phyloP scores from a whole-genome alignment of 768 basidiomycete species.

The Tricholoma sp. region DNA sequence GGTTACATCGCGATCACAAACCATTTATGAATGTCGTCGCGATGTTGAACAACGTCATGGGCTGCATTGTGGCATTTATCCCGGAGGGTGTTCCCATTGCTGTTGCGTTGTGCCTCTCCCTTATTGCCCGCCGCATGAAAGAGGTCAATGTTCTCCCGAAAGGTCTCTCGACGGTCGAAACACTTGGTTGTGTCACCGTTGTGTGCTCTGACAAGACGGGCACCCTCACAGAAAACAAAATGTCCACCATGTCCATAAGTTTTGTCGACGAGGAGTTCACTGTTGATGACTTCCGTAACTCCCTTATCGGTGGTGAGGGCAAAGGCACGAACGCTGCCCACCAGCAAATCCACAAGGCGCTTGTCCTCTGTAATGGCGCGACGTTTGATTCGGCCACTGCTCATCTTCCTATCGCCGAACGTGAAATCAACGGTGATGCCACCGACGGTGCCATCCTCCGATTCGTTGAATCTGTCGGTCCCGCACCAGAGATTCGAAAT shows the following conservation, averaged over 20 bases:
- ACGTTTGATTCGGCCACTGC: constrained; percentile 33
- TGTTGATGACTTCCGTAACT: constrained; percentile 16
- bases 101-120: constrained; percentile 45
- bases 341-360: constrained; percentile 26
- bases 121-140: constrained; percentile 15
- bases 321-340: constrained; percentile 1
- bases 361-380: constrained; percentile 56
- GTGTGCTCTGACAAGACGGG: constrained; percentile 56
- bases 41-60: constrained; percentile 52
- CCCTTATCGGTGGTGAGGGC: constrained; percentile 5
- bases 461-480: constrained; percentile 30
- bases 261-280: constrained; percentile 28
- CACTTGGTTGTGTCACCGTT: constrained; percentile 56
- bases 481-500: constrained; percentile 15
- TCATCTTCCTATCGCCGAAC: constrained; percentile 24
- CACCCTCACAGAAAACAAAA: constrained; percentile 55
- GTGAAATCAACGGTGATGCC: constrained; percentile 39
- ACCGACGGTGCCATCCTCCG: constrained; percentile 52
- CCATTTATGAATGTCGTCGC: constrained; percentile 43
- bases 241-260: constrained; percentile 49
- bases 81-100: constrained; percentile 52
- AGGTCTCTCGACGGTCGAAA: constrained; percentile 62
- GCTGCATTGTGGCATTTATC: constrained; percentile 34
- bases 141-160: constrained; percentile 21
- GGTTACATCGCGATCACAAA: constrained; percentile 35